phyloP scores from a whole-genome alignment of 495 filamentous ascomycete species.

The Podospora sp. region DNA sequence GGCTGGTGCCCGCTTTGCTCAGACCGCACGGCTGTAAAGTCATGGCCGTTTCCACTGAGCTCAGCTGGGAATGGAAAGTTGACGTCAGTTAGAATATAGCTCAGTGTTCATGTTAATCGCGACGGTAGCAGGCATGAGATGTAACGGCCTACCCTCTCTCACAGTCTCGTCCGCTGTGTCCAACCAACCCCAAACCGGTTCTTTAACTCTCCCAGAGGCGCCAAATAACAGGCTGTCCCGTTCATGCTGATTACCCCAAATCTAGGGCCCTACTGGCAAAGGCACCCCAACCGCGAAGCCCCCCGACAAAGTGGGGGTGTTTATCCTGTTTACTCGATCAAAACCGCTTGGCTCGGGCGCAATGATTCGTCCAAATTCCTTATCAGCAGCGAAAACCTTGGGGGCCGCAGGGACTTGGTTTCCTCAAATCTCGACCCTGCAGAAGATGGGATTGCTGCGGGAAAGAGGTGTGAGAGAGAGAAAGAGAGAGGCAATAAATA shows the following conservation, averaged over 20 bases:
- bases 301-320: constrained; percentile 13
- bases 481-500: constrained; percentile 2
- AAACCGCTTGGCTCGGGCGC: constrained; percentile 11
- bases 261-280: neutral
- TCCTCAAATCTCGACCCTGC: too few species aligned
- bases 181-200: too few species aligned
- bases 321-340: constrained; percentile 23
- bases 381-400: constrained; percentile 12
- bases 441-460: neutral
- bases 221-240: too few species aligned
- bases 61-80: neutral
- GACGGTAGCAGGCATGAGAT: too few species aligned
- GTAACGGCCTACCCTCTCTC: too few species aligned
- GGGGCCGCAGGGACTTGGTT: neutral
- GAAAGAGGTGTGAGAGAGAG: neutral
- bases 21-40: neutral
- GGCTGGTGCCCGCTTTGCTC: neutral
- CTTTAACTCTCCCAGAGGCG: too few species aligned
- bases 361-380: constrained; percentile 19
- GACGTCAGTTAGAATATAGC: neutral
- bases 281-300: neutral
- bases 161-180: too few species aligned
- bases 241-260: too few species aligned
- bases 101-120: too few species aligned
- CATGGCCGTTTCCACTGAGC: neutral